phyloP scores from a whole-genome alignment of 805 yeast species.

The Trichomonascus vanleenenianus region DNA sequence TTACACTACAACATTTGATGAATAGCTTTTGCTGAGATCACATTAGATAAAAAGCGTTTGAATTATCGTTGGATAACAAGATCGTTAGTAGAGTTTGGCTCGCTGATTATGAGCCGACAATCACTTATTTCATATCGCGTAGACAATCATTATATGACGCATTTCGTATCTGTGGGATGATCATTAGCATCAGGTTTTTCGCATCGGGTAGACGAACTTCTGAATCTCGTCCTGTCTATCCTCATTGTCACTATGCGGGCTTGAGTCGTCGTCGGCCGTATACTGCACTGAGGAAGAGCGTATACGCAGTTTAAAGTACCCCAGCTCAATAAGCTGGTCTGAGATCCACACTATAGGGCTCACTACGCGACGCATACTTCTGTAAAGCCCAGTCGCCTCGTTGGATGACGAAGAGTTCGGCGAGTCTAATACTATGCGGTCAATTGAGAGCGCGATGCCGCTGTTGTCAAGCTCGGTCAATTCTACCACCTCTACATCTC shows the following conservation, averaged over 20 bases:
- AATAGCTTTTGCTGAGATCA: too few relatives aligned
- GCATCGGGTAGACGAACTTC: background rate
- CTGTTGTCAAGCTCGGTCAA: background rate
- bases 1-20: too few relatives aligned
- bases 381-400: background rate
- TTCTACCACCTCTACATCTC: background rate
- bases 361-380: background rate
- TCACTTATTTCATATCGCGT: too few relatives aligned
- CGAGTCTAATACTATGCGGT: background rate
- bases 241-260: background rate
- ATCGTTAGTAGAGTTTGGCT: too few relatives aligned
- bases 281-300: background rate
- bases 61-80: too few relatives aligned
- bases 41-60: too few relatives aligned
- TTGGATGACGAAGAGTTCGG: background rate
- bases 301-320: background rate
- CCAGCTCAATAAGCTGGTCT: conserved; percentile 6
- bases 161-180: too few relatives aligned
- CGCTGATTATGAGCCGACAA: too few relatives aligned
- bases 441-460: background rate
- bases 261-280: background rate
- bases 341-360: conserved; percentile 6
- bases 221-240: background rate
- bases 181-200: too few relatives aligned
- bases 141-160: too few relatives aligned